phyloP scores from a whole-genome alignment of 306 rosid genomes.

The Vicia faba region DNA sequence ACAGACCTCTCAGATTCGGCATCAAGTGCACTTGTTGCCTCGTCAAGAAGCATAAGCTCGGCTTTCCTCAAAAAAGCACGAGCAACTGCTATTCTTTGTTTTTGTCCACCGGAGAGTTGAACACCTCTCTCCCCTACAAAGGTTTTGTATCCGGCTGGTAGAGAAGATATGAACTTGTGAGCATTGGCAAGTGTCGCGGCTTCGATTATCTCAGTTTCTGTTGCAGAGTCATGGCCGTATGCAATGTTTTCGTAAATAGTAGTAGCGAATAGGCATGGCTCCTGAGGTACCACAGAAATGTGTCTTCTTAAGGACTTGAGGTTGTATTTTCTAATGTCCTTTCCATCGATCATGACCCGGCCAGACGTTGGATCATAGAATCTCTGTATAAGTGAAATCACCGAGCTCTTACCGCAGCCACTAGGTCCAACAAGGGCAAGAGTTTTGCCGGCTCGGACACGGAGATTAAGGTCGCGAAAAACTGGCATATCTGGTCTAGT shows the following conservation, averaged over 20 bases:
- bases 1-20: constrained; percentile 93
- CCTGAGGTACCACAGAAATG: constrained; percentile 93
- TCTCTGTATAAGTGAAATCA: constrained; percentile 75
- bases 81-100: constrained; percentile 90
- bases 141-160: constrained; percentile 90
- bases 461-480: constrained; percentile 84
- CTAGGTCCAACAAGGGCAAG: constrained; percentile 99
- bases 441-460: constrained; percentile 93
- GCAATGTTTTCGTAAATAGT: constrained; percentile 90
- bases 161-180: constrained; percentile 78
- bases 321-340: constrained; percentile 88
- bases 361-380: constrained; percentile 97
- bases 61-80: constrained; percentile 90
- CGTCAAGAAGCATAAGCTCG: constrained; percentile 90
- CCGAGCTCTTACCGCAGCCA: constrained; percentile 98
- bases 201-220: constrained; percentile 89
- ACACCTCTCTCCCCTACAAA: constrained; percentile 95
- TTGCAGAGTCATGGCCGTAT: constrained; percentile 85
- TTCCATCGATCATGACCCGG: constrained; percentile 81
- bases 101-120: constrained; percentile 94
- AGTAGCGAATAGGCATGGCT: constrained; percentile 88
- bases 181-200: constrained; percentile 94
- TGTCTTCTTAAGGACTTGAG: constrained; percentile 90
- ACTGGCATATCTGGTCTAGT: constrained; percentile 85
- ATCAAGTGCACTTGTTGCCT: constrained; percentile 98